Evolutionary conservation across 768 basidiomycete species (phyloP).

Genomic region (Agaricus subrufescens): DNA sequence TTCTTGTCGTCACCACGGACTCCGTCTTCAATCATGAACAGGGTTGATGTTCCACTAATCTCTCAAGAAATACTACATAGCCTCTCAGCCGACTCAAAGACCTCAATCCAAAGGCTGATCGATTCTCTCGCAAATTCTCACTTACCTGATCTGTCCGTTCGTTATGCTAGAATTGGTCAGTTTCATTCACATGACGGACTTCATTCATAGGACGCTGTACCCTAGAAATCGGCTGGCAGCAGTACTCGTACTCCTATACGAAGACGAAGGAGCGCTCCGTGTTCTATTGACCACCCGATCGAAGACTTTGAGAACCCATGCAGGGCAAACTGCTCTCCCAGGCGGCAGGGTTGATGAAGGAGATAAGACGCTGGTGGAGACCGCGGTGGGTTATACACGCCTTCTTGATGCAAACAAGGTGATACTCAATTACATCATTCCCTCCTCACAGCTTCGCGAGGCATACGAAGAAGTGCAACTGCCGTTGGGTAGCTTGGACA

Average conservation of each 20-base stretch:
- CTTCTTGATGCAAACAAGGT: not conserved
- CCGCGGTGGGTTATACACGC: slow-evolving; percentile 57
- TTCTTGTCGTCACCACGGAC: not conserved
- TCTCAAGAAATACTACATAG: slow-evolving; percentile 16
- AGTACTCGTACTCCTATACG: slow-evolving; percentile 77
- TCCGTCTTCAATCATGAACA: slow-evolving; percentile 3
- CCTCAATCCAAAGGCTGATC: not conserved
- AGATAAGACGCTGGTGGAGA: slow-evolving; percentile 58
- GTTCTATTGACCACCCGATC: slow-evolving; percentile 87
- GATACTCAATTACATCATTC: not conserved
- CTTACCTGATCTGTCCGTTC: slow-evolving; percentile 42
- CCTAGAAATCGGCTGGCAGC: slow-evolving; percentile 54
- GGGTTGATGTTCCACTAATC: slow-evolving; percentile 6
- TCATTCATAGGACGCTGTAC: slow-evolving; percentile 23
- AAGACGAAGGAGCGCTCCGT: slow-evolving; percentile 59
- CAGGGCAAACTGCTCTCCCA: slow-evolving; percentile 79
- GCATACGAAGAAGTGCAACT: slow-evolving; percentile 83
- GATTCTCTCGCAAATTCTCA: slow-evolving; percentile 1
- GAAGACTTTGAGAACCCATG: slow-evolving; percentile 66
- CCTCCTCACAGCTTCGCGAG: slow-evolving; percentile 59
- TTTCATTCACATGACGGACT: slow-evolving; percentile 8
- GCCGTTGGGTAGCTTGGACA: slow-evolving; percentile 47
- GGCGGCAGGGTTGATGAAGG: slow-evolving; percentile 71
- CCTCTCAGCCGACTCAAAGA: slow-evolving; percentile 23
- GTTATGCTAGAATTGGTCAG: slow-evolving; percentile 13